Evolutionary conservation across 768 basidiomycete genomes (phyloP), one percentile per base, ranked within the genome.

Genomic region (Lactifluus piperatus): DNA sequence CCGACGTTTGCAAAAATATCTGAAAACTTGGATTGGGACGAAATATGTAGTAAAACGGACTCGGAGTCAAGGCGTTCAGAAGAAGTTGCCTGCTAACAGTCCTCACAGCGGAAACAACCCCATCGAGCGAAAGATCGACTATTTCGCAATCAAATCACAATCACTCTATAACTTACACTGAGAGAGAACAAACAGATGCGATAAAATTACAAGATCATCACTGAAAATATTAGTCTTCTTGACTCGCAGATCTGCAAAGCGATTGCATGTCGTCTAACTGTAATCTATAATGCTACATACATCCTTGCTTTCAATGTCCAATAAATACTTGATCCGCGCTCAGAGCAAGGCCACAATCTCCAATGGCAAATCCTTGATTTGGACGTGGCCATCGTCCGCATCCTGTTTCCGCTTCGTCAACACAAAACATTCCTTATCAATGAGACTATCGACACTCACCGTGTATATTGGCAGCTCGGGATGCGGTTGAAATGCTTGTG

Each of bases 401-500:
- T 93, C 91, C 85, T 91, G 64, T 34, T 24, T 41, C 41, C 43
- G 32, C 29, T 45, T 54, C 39, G 9, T 24, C 22, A 16, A 37
- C n/a, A n/a, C n/a, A n/a, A 37, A n/a, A 2, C 11, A 29, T 22
- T 22, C 37, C 11, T 43, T 20, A 56, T 41, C 18, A 22, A 54
- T 18, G 8, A 47, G 4, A 44, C 20, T n/a, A 9, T 20, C 36
- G 11, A 20, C 14, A 78, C 85, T 57, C 61, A 92, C 91, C 14
- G 91, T 93, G 68, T 93, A 93, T 68, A 93, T 91, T 6, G 89
- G 88, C 39, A 82, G 64, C 66, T 90, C 85, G 26, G 87, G 81
- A 72, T 94, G 92, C 0, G 89, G 89, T 69, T 94, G 92, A 69
- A 94, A 94, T 0, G 88, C 83, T 57, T 87, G 86, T 67, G 82